These are phyloP conservation scores for Clonostachys rosea DNA, from an alignment of 2,329 filamentous ascomycete genomes.

Conservation along the genomic window DNA sequence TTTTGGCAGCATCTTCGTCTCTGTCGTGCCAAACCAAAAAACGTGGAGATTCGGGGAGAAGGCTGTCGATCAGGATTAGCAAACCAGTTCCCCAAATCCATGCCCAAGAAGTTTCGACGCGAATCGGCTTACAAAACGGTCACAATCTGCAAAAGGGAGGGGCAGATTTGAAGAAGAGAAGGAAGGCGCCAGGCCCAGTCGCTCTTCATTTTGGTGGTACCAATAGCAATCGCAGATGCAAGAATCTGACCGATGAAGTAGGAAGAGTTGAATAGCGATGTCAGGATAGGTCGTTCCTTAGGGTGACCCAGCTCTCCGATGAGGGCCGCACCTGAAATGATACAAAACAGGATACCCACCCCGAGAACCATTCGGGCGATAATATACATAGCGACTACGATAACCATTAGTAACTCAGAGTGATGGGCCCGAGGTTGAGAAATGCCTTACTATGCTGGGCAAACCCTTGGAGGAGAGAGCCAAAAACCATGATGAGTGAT, in stretches of 20 bases:
- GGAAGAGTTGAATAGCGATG: slow-evolving; percentile 53
- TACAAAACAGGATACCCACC: slow-evolving; percentile 55
- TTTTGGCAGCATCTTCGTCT: slow-evolving; percentile 47
- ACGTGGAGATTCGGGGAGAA: slow-evolving; percentile 61
- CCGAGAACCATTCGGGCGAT: slow-evolving; percentile 55
- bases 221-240: slow-evolving; percentile 41
- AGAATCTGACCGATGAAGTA: slow-evolving; percentile 50
- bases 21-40: slow-evolving; percentile 53
- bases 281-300: slow-evolving; percentile 54
- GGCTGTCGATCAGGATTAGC: not conserved
- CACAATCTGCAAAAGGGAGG: slow-evolving; percentile 28
- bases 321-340: slow-evolving; percentile 51
- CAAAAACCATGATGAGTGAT: slow-evolving; percentile 16
- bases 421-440: not conserved
- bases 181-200: slow-evolving; percentile 30
- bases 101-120: no score
- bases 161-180: slow-evolving; percentile 36
- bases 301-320: slow-evolving; percentile 58
- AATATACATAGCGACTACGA: slow-evolving; percentile 51
- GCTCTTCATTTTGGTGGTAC: slow-evolving; percentile 26
- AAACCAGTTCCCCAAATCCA: no score
- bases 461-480: slow-evolving; percentile 37
- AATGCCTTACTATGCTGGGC: slow-evolving; percentile 33
- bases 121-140: slow-evolving; percentile 26
- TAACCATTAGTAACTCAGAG: not conserved